Percentiles rank a stretch among this genome's conserved stretches.
Conservation (phyloP, 208 protist genomes). For the Acanthamoeba castellanii region DNA sequence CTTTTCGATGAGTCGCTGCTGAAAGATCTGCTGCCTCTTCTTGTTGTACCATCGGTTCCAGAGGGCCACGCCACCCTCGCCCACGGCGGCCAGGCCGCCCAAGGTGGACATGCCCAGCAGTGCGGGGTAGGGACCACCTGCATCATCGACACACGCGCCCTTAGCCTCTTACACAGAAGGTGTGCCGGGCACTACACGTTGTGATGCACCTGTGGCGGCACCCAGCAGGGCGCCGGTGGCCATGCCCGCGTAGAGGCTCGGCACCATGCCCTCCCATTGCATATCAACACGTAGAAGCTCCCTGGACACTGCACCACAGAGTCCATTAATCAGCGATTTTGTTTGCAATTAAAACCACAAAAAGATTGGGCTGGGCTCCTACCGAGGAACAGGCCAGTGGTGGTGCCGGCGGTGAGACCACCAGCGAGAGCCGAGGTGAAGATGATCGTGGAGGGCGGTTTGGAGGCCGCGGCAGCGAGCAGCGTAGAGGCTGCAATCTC, state of each 20-base stretch:
- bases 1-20: neutral
- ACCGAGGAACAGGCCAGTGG: neutral
- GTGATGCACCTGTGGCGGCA: neutral
- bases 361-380: neutral
- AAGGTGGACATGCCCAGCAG: neutral
- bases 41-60: neutral
- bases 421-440: neutral
- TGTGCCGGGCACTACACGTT: no score
- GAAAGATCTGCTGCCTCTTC: neutral
- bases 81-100: neutral
- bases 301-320: neutral
- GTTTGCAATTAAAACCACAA: neutral
- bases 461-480: neutral
- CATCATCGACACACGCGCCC: neutral
- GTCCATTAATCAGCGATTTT: neutral
- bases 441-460: neutral
- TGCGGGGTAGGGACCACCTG: neutral
- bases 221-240: neutral
- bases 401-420: neutral
- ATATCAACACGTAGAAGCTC: constrained; percentile 20
- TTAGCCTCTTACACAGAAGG: no score
- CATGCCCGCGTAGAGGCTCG: neutral
- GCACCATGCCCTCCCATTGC: constrained; percentile 33
- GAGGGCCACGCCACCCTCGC: neutral
- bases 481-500: neutral